Percentiles rank a stretch among this genome's conserved stretches.
Conservation (phyloP, 345 rosid species). For the Garcia nutans region DNA sequence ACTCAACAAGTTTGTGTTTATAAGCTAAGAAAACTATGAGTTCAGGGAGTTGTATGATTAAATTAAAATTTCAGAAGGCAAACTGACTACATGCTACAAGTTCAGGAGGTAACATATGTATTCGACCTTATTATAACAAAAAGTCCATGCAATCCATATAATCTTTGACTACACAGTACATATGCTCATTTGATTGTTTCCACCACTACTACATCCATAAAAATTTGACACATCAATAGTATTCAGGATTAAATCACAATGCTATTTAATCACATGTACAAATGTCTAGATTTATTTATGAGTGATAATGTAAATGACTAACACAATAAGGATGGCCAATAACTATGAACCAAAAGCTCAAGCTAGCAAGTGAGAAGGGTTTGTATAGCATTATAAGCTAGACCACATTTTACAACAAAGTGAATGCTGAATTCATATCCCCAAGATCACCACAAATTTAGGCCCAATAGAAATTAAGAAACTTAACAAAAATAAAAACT, state of each 20-base stretch:
- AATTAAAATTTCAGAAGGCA: no score
- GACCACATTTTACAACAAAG: background rate
- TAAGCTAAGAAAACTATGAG: no score
- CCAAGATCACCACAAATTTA: background rate
- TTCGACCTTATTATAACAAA: no score
- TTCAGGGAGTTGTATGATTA: no score
- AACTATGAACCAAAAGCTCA: background rate
- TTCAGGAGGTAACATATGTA: no score
- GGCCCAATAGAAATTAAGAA: background rate
- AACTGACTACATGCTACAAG: no score
- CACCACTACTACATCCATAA: background rate
- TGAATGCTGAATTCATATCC: background rate
- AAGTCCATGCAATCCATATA: background rate
- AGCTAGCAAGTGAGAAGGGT: background rate
- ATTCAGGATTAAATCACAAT: background rate
- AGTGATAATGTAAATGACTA: background rate
- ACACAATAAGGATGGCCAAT: background rate
- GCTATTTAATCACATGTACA: background rate
- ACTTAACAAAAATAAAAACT: background rate
- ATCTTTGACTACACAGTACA: background rate
- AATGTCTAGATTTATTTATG: background rate
- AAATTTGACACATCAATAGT: background rate
- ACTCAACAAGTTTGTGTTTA: no score
- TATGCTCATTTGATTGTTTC: background rate
- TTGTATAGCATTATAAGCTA: background rate